phyloP scores from a whole-genome alignment of 2,329 filamentous ascomycete species.

The Diaporthe nobilis region DNA sequence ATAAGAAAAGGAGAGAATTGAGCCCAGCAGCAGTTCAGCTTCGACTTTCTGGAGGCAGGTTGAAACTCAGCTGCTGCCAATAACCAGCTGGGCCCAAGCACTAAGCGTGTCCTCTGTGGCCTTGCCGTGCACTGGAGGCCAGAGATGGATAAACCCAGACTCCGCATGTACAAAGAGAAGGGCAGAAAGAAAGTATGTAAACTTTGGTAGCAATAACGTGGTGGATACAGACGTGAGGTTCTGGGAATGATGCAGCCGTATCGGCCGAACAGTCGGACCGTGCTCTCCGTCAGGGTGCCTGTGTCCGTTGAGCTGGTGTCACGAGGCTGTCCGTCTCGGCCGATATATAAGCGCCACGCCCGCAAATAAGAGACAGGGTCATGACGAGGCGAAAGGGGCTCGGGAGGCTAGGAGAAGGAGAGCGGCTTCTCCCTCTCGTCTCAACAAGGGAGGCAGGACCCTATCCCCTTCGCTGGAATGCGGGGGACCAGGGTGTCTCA shows the following conservation, averaged over 20 bases:
- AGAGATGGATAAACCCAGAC: not conserved
- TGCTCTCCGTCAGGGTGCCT: conserved; percentile 12
- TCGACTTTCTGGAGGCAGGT: not conserved
- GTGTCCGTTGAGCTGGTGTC: conserved; percentile 17
- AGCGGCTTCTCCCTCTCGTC: not conserved
- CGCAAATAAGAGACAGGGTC: conserved; percentile 12
- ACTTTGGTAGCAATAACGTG: not conserved
- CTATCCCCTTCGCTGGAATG: not conserved
- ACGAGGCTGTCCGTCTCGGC: conserved; percentile 13
- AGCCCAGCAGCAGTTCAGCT: not conserved
- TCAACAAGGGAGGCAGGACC: not conserved
- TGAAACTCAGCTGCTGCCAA: not conserved
- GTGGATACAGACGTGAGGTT: not conserved
- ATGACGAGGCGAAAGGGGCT: not conserved
- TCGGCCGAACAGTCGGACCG: conserved; percentile 23
- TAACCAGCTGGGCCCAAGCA: not conserved
- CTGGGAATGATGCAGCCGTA: not conserved
- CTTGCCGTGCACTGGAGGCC: not conserved
- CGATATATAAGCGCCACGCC: not conserved
- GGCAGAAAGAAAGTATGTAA: not conserved
- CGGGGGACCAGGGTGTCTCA: conserved; percentile 26
- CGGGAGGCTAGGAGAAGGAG: not conserved
- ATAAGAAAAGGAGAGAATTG: not conserved
- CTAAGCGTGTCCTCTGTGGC: too few relatives aligned
- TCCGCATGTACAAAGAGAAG: too few relatives aligned